phyloP scores from a whole-genome alignment of 495 filamentous ascomycete genomes.

The Cudoniella acicularis region DNA sequence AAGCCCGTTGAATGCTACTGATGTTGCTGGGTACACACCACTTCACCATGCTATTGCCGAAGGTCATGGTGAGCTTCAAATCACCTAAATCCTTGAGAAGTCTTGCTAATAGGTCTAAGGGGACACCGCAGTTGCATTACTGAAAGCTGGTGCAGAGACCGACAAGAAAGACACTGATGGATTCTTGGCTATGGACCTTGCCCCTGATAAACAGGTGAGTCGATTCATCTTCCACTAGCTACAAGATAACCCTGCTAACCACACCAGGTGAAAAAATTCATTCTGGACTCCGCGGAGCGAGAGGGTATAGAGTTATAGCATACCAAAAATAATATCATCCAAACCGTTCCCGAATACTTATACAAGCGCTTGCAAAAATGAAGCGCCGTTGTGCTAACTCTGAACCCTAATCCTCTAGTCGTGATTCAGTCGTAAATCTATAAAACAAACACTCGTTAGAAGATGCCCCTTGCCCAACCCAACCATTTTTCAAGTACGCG shows the following conservation, averaged over 20 bases:
- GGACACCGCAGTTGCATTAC: conserved; percentile 74
- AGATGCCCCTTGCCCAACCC: no score
- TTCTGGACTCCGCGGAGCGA: conserved; percentile 72
- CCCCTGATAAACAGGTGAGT: conserved; percentile 72
- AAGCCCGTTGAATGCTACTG: conserved; percentile 84
- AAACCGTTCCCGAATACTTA: neutral
- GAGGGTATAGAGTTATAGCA: conserved; percentile 72
- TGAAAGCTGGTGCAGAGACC: conserved; percentile 81
- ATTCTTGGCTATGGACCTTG: conserved; percentile 68
- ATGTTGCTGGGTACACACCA: conserved; percentile 77
- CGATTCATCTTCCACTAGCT: neutral
- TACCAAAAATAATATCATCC: neutral
- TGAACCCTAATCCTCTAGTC: no score
- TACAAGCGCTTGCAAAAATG: neutral
- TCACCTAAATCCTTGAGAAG: neutral
- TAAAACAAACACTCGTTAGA: no score
- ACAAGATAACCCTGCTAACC: neutral
- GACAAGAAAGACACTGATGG: conserved; percentile 74
- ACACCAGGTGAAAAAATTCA: conserved; percentile 71
- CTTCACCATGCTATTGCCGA: conserved; percentile 93
- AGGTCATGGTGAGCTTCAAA: conserved; percentile 62
- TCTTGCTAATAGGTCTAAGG: no score
- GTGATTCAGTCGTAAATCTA: no score
- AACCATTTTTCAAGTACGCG: no score
- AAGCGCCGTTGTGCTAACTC: neutral